These are phyloP conservation scores for Lasiosphaeriaceae sp. DNA, from an alignment of 495 filamentous ascomycete genomes.

Conservation along the genomic window DNA sequence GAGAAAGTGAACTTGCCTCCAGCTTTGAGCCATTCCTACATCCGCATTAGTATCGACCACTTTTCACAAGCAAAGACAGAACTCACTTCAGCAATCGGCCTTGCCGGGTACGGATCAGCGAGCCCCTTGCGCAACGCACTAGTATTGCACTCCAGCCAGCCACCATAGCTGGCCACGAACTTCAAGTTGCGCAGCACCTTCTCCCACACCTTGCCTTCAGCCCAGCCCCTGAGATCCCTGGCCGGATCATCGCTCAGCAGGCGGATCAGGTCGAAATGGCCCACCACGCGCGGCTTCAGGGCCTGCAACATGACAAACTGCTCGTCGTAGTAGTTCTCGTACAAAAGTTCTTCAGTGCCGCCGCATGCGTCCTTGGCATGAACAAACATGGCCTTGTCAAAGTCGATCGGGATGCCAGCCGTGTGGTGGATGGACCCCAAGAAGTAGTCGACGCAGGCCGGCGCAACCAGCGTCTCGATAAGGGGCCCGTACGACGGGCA, in stretches of 20 bases:
- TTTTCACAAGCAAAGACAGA: background rate
- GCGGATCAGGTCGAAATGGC: conserved; percentile 90
- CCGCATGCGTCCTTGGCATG: conserved; percentile 8
- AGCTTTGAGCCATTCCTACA: conserved; percentile 40
- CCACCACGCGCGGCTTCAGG: conserved; percentile 76
- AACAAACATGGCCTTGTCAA: conserved; percentile 61
- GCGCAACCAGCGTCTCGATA: conserved; percentile 54
- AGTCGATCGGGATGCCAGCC: conserved; percentile 83
- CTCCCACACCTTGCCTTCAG: conserved; percentile 61
- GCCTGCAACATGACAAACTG: conserved; percentile 75
- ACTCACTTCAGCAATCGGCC: conserved; percentile 71
- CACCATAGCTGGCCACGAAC: conserved; percentile 66
- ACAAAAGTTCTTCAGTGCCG: conserved; percentile 64
- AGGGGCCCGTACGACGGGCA: conserved; percentile 58
- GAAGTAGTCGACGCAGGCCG: conserved; percentile 75
- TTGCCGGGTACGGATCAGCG: conserved; percentile 81
- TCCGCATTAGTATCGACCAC: background rate
- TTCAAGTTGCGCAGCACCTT: conserved; percentile 69
- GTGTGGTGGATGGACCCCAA: conserved; percentile 91
- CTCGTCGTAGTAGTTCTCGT: conserved; percentile 78
- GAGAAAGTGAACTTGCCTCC: conserved; percentile 84
- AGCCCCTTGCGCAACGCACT: conserved; percentile 84
- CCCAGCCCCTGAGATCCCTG: conserved; percentile 45
- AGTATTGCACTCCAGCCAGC: conserved; percentile 84
- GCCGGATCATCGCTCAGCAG: conserved; percentile 68